Conservation (phyloP, 768 basidiomycete genomes). For the Termitomyces heimii region DNA sequence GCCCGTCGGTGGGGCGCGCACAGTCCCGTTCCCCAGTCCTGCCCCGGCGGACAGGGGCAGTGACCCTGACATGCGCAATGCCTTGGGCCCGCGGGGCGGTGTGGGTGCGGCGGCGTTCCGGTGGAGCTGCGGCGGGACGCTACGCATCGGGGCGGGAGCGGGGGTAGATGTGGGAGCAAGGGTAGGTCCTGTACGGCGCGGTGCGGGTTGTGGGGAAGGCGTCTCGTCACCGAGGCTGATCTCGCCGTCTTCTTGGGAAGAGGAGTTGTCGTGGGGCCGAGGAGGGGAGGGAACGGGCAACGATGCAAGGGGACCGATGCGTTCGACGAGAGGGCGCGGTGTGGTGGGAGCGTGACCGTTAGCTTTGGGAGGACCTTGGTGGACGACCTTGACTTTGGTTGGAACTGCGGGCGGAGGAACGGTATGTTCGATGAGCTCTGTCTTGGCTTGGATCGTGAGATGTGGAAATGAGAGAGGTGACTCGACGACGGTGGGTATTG, state of each 20-base stretch:
- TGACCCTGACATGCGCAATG: background rate
- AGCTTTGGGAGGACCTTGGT: background rate
- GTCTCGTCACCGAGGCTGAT: conserved; percentile 26
- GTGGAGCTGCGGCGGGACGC: background rate
- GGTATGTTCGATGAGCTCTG: conserved; percentile 13
- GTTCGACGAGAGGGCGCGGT: background rate
- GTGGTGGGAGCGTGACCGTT: background rate
- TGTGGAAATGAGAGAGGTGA: background rate
- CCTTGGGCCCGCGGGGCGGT: background rate
- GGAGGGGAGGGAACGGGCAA: background rate
- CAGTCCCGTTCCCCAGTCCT: background rate
- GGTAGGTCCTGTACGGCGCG: background rate
- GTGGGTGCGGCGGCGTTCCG: background rate
- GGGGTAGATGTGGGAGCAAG: conserved; percentile 26
- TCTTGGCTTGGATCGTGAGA: conserved; percentile 13
- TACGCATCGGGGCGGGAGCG: conserved; percentile 16
- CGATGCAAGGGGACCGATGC: background rate
- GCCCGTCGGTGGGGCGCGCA: conserved; percentile 8
- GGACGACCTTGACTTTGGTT: background rate
- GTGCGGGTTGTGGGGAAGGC: conserved; percentile 6
- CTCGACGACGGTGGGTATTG: background rate
- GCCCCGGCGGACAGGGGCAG: no score
- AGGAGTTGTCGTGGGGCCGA: conserved; percentile 16
- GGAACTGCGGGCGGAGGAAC: background rate
- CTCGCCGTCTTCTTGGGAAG: conserved; percentile 49